A percentile compares a stretch with the other conserved stretches of the same genome.
Evolutionary conservation across 2,329 filamentous ascomycete species (phyloP).

Genomic region (Fusarium robinianum): DNA sequence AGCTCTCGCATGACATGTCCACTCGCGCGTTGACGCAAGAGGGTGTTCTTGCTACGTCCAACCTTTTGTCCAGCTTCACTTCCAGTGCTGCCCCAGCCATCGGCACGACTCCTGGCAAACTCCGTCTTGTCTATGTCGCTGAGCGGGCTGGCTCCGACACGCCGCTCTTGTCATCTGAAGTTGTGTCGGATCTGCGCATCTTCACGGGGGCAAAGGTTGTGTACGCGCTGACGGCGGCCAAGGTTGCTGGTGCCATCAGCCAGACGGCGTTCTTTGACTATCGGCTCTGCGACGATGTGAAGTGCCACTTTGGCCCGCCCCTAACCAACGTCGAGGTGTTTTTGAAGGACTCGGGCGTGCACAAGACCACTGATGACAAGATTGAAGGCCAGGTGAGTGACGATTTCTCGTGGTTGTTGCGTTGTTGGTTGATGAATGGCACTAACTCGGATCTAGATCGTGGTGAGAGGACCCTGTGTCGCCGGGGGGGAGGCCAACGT

Average conservation of each 20-base stretch:
- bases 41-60: constrained; percentile 70
- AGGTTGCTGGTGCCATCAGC: constrained; percentile 85
- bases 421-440: background rate
- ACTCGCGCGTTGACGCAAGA: constrained; percentile 68
- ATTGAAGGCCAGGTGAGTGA: constrained; percentile 66
- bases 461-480: constrained; percentile 74
- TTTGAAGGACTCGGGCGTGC: constrained; percentile 63
- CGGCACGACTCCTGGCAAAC: constrained; percentile 68
- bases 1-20: constrained; percentile 72
- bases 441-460: constrained; percentile 55
- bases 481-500: constrained; percentile 67
- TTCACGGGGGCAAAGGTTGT: constrained; percentile 79
- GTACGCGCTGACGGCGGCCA: constrained; percentile 80
- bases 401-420: background rate
- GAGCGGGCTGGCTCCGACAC: constrained; percentile 68
- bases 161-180: constrained; percentile 67
- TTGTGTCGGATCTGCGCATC: constrained; percentile 79
- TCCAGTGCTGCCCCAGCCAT: constrained; percentile 64
- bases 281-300: constrained; percentile 54
- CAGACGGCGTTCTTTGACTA: constrained; percentile 93
- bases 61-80: constrained; percentile 52
- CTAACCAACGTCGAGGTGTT: constrained; percentile 79
- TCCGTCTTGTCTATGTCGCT: constrained; percentile 80
- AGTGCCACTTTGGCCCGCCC: constrained; percentile 78
- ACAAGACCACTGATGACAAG: constrained; percentile 66